A percentile compares a stretch with the other conserved stretches of the same genome.
These are phyloP conservation scores for Hortaea sp. DNA, from an alignment of 2,329 filamentous ascomycete genomes.

Conservation along the genomic window DNA sequence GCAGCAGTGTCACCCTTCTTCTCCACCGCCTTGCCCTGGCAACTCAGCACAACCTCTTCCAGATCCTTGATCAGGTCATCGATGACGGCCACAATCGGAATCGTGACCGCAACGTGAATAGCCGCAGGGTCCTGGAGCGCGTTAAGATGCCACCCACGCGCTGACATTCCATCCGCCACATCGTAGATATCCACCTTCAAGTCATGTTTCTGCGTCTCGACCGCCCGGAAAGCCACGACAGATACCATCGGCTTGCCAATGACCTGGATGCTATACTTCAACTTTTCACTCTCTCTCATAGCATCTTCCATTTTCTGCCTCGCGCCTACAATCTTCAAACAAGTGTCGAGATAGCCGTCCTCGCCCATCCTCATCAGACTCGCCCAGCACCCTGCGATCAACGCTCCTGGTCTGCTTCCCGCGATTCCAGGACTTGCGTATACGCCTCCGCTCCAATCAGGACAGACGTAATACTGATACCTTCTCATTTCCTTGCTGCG, in stretches of 20 bases:
- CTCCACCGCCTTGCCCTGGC: slow-evolving; percentile 61
- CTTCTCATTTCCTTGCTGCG: slow-evolving; percentile 65
- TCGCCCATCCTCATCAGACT: slow-evolving; percentile 83
- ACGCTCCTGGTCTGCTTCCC: slow-evolving; percentile 79
- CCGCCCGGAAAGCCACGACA: slow-evolving; percentile 77
- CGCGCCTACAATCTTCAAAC: slow-evolving; percentile 76
- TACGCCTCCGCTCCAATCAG: slow-evolving; percentile 91
- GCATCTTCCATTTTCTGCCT: slow-evolving; percentile 72
- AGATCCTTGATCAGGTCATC: slow-evolving; percentile 69
- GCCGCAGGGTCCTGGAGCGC: slow-evolving; percentile 84
- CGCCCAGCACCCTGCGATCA: slow-evolving; percentile 95
- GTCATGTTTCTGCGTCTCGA: slow-evolving; percentile 6
- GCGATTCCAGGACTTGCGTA: slow-evolving; percentile 90
- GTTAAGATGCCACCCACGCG: slow-evolving; percentile 89
- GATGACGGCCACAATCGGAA: slow-evolving; percentile 72
- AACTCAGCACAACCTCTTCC: slow-evolving; percentile 50
- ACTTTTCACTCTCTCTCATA: slow-evolving; percentile 57
- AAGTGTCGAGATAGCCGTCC: slow-evolving; percentile 76
- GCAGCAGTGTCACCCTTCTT: slow-evolving; percentile 70
- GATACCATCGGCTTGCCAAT: slow-evolving; percentile 79
- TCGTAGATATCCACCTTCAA: slow-evolving; percentile 75
- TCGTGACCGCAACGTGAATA: slow-evolving; percentile 86
- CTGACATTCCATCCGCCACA: slow-evolving; percentile 77
- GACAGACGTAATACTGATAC: slow-evolving; percentile 93
- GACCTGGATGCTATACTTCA: slow-evolving; percentile 65